Evolutionary conservation across 2,329 filamentous ascomycete genomes (phyloP).

Genomic region (Beauveria medogensis): DNA sequence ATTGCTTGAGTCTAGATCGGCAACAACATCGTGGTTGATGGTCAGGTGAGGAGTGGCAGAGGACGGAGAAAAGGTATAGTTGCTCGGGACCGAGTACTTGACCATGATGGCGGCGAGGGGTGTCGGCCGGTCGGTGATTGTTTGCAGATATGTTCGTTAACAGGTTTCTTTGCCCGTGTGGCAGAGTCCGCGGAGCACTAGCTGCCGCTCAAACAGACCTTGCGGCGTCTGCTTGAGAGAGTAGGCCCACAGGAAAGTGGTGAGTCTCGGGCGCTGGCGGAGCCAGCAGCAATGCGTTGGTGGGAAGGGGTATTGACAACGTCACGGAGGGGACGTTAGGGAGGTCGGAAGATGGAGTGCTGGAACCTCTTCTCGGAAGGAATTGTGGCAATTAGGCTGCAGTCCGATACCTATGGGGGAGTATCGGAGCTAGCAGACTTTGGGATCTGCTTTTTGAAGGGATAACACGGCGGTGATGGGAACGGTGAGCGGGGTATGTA

Average conservation of each 20-base stretch:
- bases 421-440: constrained; percentile 76
- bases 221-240: constrained; percentile 91
- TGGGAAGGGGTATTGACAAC: constrained; percentile 36
- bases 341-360: constrained; percentile 76
- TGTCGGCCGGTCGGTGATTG: constrained; percentile 13
- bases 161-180: constrained; percentile 25
- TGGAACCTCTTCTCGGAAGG: constrained; percentile 74
- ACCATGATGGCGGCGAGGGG: constrained; percentile 51
- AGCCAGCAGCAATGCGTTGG: constrained; percentile 65
- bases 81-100: constrained; percentile 67
- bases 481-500: background rate
- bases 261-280: constrained; percentile 64
- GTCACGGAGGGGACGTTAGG: constrained; percentile 76
- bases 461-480: background rate
- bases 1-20: constrained; percentile 89
- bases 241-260: constrained; percentile 81
- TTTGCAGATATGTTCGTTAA: constrained; percentile 18
- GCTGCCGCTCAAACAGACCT: constrained; percentile 96
- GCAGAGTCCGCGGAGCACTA: constrained; percentile 79
- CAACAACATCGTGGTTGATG: constrained; percentile 91
- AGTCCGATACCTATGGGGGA: constrained; percentile 74
- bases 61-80: constrained; percentile 77
- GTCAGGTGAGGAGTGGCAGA: constrained; percentile 82
- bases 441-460: constrained; percentile 14
- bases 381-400: constrained; percentile 70